Evolutionary conservation across 2,329 filamentous ascomycete genomes (phyloP), one percentile per base, ranked within the genome.

Genomic region (Pleomassaria siparia): DNA sequence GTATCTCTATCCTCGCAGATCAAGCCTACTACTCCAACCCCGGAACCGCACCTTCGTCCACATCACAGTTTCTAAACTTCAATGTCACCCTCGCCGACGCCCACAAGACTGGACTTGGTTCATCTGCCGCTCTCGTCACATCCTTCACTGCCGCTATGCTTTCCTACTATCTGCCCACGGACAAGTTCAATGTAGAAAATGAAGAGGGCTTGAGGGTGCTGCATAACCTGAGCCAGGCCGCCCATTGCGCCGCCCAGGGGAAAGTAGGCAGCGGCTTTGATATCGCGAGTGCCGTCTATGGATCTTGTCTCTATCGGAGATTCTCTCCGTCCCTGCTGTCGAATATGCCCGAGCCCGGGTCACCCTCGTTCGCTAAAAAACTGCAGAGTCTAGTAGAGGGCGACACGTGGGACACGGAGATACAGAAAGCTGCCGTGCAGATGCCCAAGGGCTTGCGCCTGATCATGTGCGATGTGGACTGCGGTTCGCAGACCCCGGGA

Each of bases 211-310:
- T 79, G 56, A 75, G 76, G 22, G 81, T 80, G 41, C 80, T 96
- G 44, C 94, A 99, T 76, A 97, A 97, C 72, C 84, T 99, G 42
- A 87, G 92, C 0, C 94, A 99, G 76, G 88, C 89, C 1, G 87
- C 90, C 3, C 94, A 99, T 74, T 96, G 92, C 67, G 90, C 92
- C 1, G 94, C 94, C 0, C 94, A 99, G 74, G 94, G 94, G 20
- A 99, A 99, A 72, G 86, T 99, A 15, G 94, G 94, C 41, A 94
- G 88, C 1, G 94, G 94, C 16, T 99, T 99, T 69, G 94, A 99
- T 67, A 88, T 99, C 43, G 94, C 92, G 0, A 86, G 88, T 21
- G 94, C 94, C 15, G 90, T 96, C 13, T 96, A 90, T 70, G 94
- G 94, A 13, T 91, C 89, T 13, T 96, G 90, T 68, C 77, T 88